Base-by-base conservation (phyloP, 2,329 filamentous ascomycete genomes). In the Aureobasidium sp. region DNA sequence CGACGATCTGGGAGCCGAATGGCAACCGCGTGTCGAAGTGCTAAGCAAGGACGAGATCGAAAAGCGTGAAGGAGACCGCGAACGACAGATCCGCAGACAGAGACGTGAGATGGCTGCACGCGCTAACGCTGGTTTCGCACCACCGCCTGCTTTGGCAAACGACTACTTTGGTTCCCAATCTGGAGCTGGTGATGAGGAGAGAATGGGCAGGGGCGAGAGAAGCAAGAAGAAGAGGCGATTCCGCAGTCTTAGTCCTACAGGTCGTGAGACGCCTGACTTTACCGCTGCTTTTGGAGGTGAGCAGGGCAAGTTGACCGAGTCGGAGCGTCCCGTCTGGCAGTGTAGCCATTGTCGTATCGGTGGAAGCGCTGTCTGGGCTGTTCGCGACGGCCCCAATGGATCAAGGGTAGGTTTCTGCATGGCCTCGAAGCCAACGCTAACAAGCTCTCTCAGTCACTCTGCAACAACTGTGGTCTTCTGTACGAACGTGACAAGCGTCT, bases 21-120 rank as follows among this genome's bases (percentile, higher is more conserved):
- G 79, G 79, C 79, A 81, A 65, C 79, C 79, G 1, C 79, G 79
- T 66, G 75, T 81, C 23, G 79, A 81, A 67, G 76, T 78, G 0
- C 77, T 99, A 2, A 92, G 88, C 42, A 96, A 96, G 69, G 94
- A 99, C 69, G 94, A 99, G 71, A 97, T 99, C 60, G 94, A 99
- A 76, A 96, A 96, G 78, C 85, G 94, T 32, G 94, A 99, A 75
- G 91, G 91, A 57, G 94, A 99, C 72, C 84, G 94, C 46, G 94
- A 99, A 75, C 82, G 94, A 61, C 91, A 97, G 75, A 88, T 97
- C 42, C 83, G 94, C 63, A 83, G 94, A 63, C 77, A 97, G 65
- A 84, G 94, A 62, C 83, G 94, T 71, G 94, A 99, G 74, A 97
- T 93, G 10, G 93, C 93, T 1, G 84, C 91, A 29, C 96, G 97